Conservation (phyloP, 1,284 basidiomycete species). For the Pholiota adiposa region DNA sequence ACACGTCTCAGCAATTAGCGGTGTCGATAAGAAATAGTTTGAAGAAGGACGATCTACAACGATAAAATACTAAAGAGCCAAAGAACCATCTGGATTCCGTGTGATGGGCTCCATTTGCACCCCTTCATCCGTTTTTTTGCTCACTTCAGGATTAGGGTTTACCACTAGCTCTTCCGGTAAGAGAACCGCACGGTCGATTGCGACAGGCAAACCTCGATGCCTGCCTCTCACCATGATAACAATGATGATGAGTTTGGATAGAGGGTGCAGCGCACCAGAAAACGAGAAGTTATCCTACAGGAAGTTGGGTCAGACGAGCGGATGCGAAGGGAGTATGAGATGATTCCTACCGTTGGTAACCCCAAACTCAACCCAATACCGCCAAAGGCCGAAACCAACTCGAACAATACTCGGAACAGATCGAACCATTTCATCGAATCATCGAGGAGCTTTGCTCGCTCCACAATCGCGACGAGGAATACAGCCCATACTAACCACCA, state of each 20-base stretch:
- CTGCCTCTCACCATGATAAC: constrained; percentile 76
- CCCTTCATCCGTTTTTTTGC: not conserved
- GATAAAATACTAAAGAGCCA: no score
- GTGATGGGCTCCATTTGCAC: not conserved
- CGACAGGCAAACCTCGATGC: constrained; percentile 75
- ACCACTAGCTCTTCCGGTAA: constrained; percentile 48
- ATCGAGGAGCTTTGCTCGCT: constrained; percentile 62
- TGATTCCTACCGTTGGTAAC: constrained; percentile 50
- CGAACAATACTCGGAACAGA: constrained; percentile 65
- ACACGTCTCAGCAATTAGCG: no score
- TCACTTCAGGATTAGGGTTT: constrained; percentile 1
- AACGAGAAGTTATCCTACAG: constrained; percentile 63
- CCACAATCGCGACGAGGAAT: constrained; percentile 70
- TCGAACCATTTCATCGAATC: constrained; percentile 67
- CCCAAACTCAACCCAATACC: constrained; percentile 80
- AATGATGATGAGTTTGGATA: constrained; percentile 78
- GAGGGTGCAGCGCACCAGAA: constrained; percentile 62
- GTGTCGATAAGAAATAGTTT: no score
- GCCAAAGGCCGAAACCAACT: constrained; percentile 69
- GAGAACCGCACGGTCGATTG: constrained; percentile 69
- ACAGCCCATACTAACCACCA: constrained; percentile 68
- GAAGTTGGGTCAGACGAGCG: not conserved
- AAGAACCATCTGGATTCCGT: no score
- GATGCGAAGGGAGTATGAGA: not conserved
- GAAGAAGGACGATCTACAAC: no score